Evolutionary conservation across 805 yeast species (phyloP).

Genomic region (Lachancea thermotolerans): DNA sequence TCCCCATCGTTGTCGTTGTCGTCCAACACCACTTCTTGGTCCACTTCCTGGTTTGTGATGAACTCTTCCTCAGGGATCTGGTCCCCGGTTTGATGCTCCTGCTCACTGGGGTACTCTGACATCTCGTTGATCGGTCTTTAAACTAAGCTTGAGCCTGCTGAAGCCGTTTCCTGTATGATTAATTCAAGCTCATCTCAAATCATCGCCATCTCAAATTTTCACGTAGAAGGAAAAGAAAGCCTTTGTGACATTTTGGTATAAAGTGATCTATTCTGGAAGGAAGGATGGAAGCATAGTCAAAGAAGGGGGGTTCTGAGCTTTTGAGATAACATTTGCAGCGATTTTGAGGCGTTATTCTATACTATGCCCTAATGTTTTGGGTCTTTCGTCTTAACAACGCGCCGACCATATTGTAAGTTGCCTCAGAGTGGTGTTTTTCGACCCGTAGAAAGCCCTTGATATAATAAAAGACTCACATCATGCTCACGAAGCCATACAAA

Average conservation of each 20-base stretch:
- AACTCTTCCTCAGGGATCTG: slow-evolving; percentile 31
- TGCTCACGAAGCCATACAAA: too few relatives aligned
- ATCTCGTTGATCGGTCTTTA: slow-evolving; percentile 1
- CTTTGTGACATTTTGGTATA: neutral
- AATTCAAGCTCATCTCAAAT: slow-evolving; percentile 7
- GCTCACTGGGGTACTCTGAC: slow-evolving; percentile 10
- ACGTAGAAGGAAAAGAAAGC: slow-evolving; percentile 2
- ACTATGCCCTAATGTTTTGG: too few relatives aligned
- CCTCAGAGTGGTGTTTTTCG: too few relatives aligned
- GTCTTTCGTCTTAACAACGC: too few relatives aligned
- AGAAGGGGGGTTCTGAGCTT: too few relatives aligned
- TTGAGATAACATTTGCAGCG: too few relatives aligned
- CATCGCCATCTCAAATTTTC: slow-evolving; percentile 4
- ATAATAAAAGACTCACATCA: too few relatives aligned
- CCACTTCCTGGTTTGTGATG: slow-evolving; percentile 40
- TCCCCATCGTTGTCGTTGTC: slow-evolving; percentile 29
- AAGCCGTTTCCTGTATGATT: neutral
- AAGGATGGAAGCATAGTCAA: too few relatives aligned
- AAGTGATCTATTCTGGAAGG: neutral
- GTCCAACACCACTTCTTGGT: slow-evolving; percentile 8
- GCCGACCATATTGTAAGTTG: too few relatives aligned
- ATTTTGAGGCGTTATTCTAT: too few relatives aligned
- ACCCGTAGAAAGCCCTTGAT: too few relatives aligned
- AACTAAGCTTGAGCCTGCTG: neutral
- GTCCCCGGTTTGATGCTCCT: slow-evolving; percentile 7